A percentile compares a stretch with the other conserved stretches of the same genome.
Conservation (phyloP, 2,329 filamentous ascomycete species). For the Talaromyces sp. region DNA sequence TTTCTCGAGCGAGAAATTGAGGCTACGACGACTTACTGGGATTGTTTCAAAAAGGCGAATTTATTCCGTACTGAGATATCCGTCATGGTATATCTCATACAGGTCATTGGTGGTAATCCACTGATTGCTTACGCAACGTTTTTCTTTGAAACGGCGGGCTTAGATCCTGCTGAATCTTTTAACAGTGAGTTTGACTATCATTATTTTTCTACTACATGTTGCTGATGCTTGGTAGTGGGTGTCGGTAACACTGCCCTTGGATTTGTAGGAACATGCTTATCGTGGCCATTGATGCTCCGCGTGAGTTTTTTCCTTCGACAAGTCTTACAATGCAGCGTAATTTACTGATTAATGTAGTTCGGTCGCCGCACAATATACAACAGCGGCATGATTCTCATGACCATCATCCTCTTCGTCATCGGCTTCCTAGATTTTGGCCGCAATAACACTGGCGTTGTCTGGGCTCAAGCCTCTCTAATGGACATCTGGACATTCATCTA, state of each 20-base stretch:
- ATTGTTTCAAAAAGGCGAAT: conserved; percentile 44
- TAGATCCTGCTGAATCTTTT: conserved; percentile 36
- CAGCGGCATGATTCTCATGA: conserved; percentile 39
- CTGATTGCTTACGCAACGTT: conserved; percentile 38
- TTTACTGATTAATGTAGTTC: conserved; percentile 25
- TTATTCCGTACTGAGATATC: conserved; percentile 44
- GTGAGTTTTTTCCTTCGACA: conserved; percentile 24
- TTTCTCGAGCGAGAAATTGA: conserved; percentile 42
- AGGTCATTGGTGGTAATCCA: conserved; percentile 37
- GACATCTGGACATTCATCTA: conserved; percentile 40
- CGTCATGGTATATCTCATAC: conserved; percentile 38
- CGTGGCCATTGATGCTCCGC: conserved; percentile 42
- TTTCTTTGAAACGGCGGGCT: conserved; percentile 41
- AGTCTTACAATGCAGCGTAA: conserved; percentile 24
- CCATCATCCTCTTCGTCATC: conserved; percentile 37
- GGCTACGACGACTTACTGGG: conserved; percentile 36
- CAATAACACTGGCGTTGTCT: conserved; percentile 28
- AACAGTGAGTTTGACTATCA: conserved; percentile 40
- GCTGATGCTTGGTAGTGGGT: conserved; percentile 18
- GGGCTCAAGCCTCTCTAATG: conserved; percentile 33
- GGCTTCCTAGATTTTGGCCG: conserved; percentile 41
- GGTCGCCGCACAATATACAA: conserved; percentile 44
- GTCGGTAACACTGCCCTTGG: conserved; percentile 38
- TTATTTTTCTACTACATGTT: conserved; percentile 42
- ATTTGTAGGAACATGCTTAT: conserved; percentile 39